Evolutionary conservation across 148 eudicot species (phyloP).

Genomic region (Bassia scoparia): DNA sequence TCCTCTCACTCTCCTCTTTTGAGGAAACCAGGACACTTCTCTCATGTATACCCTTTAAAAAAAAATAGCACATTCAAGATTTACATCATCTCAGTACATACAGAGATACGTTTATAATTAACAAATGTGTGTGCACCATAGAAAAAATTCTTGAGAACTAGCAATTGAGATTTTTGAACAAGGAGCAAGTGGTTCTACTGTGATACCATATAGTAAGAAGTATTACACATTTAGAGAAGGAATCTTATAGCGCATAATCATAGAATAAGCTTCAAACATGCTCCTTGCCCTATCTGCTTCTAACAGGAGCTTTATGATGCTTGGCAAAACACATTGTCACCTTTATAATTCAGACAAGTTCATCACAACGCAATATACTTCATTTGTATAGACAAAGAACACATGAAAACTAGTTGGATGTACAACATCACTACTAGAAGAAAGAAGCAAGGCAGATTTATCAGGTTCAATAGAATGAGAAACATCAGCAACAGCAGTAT

Average conservation of each 20-base stretch:
- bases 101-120: neutral
- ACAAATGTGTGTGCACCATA: neutral
- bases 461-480: too few species aligned
- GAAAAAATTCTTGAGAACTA: neutral
- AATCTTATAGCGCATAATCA: neutral
- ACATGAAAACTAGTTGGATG: neutral
- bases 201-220: neutral
- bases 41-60: neutral
- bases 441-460: neutral
- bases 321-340: neutral
- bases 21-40: neutral
- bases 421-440: too few species aligned
- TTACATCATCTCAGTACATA: neutral
- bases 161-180: neutral
- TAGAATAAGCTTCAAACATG: neutral
- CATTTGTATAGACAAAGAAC: neutral
- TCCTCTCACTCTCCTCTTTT: slow-evolving; percentile 6
- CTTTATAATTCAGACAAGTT: too few species aligned
- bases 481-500: neutral
- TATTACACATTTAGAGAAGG: neutral
- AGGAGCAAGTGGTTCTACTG: neutral
- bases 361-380: neutral
- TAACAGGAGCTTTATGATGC: neutral
- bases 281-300: neutral
- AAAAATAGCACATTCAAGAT: neutral